Base-by-base conservation (phyloP, 1,139 yeast species). In the Candida freyschussii region DNA sequence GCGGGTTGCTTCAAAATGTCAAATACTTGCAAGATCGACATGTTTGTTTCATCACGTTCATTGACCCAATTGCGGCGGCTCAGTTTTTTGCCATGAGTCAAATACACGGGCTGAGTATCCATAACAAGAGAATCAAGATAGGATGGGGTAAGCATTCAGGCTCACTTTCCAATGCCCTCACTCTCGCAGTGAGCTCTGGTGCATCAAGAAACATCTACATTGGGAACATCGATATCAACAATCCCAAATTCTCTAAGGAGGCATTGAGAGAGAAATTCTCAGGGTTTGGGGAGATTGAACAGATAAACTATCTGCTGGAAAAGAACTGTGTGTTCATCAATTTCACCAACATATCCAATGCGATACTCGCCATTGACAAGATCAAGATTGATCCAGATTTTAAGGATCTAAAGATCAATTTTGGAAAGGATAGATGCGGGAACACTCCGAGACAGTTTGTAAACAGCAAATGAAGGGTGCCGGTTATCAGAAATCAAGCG, bases 71-170 rank as follows among this genome's bases (percentile, higher is more conserved):
- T 32, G 93, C 95, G 6, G 96, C 97, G 0, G 95, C 95, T 0
- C 95, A 46, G 84, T 87, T 91, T 56, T 86, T 79, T 59, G 95
- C 95, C 13, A 75, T 82, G 77, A 78, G 91, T 45, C 86, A 82
- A 53, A 63, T 81, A 42, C 91, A 85, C 47, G 94, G 93, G 2
- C 62, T 91, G 36, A 71, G 83, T 4, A 78, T 91, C 36, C 95
- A 84, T 56, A 78, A 80, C 50, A 72, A 89, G 49, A 70, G 84
- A 47, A 75, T 89, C 37, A 83, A 84, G 56, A 84, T 91, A 39
- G 96, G 96, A 13, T 91, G 97, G 97, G 98, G 97, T 30, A 85
- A 84, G 55, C 95, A 86, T 57, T 78, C 95, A 2, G 96, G 96
- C 8, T 91, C 95, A 1, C 66, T 89, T 38, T 75, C 86, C n/a